Percentiles rank a stretch among this genome's conserved stretches.
These are phyloP conservation scores for Phytophthora ohioensis DNA, from an alignment of 352 stramenopile genomes.

Conservation along the genomic window DNA sequence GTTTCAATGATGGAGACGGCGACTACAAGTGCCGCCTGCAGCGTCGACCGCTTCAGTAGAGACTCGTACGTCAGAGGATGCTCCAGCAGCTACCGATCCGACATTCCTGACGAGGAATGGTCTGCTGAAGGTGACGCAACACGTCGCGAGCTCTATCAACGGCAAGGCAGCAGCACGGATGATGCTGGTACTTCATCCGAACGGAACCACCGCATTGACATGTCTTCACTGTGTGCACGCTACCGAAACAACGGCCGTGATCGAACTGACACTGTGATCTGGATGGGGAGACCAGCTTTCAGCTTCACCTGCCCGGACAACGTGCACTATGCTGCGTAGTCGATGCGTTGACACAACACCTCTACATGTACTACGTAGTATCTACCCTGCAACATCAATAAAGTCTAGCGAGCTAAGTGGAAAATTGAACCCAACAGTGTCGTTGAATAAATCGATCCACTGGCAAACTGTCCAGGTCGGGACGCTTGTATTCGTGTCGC, in stretches of 20 bases:
- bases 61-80: conserved; percentile 30
- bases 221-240: conserved; percentile 17
- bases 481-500: conserved; percentile 24
- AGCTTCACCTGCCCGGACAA: conserved; percentile 15
- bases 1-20: conserved; percentile 30
- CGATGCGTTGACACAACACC: background rate
- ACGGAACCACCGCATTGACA: conserved; percentile 9
- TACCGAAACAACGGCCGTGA: conserved; percentile 16
- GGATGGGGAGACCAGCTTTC: conserved; percentile 23
- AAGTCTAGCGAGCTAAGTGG: conserved; percentile 3
- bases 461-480: conserved; percentile 4
- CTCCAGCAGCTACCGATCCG: conserved; percentile 34
- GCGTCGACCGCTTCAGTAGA: conserved; percentile 20
- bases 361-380: background rate
- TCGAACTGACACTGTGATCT: conserved; percentile 18
- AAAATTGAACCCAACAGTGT: background rate
- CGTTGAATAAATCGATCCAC: conserved; percentile 12
- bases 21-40: conserved; percentile 15
- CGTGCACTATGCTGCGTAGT: conserved; percentile 11
- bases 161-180: background rate
- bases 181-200: background rate
- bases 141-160: conserved; percentile 12
- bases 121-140: conserved; percentile 16
- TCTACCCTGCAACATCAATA: conserved; percentile 3
- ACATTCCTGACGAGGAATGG: conserved; percentile 42